phyloP scores from a whole-genome alignment of 2,329 filamentous ascomycete species.

The Talaromyces sp. region DNA sequence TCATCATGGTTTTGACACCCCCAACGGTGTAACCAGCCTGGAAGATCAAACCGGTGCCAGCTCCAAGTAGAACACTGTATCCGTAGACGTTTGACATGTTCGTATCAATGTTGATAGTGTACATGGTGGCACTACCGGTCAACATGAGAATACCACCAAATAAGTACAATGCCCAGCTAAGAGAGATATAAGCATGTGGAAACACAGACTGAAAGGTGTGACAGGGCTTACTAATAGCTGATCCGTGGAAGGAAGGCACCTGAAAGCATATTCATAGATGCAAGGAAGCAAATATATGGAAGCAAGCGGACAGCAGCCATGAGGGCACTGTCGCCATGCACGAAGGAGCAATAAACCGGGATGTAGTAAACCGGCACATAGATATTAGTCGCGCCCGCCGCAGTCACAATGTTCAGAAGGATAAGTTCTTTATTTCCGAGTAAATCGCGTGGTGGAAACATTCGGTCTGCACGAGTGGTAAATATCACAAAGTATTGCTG shows the following conservation, averaged over 20 bases:
- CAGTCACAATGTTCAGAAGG: slow-evolving; percentile 37
- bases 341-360: slow-evolving; percentile 53
- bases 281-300: slow-evolving; percentile 24
- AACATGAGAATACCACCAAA: slow-evolving; percentile 24
- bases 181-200: not conserved
- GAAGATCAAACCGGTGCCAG: slow-evolving; percentile 22
- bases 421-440: slow-evolving; percentile 24
- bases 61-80: slow-evolving; percentile 25
- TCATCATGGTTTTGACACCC: not conserved
- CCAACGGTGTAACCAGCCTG: slow-evolving; percentile 23
- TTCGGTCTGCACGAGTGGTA: slow-evolving; percentile 42
- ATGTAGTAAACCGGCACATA: slow-evolving; percentile 48
- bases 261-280: slow-evolving; percentile 21
- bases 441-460: slow-evolving; percentile 43
- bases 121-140: slow-evolving; percentile 24
- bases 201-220: not conserved
- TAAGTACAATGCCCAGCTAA: slow-evolving; percentile 25
- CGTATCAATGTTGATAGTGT: slow-evolving; percentile 21
- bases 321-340: slow-evolving; percentile 37
- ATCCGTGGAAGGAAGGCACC: slow-evolving; percentile 22
- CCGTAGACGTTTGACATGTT: slow-evolving; percentile 24
- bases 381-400: slow-evolving; percentile 28
- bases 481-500: slow-evolving; percentile 45
- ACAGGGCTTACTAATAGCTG: slow-evolving; percentile 20
- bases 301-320: slow-evolving; percentile 29